These are phyloP conservation scores for Gynostemma pentaphyllum DNA, from an alignment of 306 rosid species.

Conservation along the genomic window DNA sequence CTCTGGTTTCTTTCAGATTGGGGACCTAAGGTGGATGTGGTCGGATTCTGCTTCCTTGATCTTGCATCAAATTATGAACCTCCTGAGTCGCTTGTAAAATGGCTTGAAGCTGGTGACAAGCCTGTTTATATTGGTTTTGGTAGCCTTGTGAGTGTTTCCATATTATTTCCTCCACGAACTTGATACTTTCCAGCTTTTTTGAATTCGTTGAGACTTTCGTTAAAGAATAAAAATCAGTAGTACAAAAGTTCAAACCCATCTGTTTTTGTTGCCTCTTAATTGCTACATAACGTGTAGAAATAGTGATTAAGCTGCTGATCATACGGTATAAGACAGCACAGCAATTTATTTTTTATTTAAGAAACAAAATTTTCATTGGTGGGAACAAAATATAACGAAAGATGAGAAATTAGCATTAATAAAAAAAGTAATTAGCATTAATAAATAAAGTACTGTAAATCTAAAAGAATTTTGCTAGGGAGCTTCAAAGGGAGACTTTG, in stretches of 20 bases:
- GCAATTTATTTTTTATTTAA: too few relatives aligned
- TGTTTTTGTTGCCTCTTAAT: background rate
- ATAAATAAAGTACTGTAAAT: too few relatives aligned
- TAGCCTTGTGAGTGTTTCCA: conserved; percentile 61
- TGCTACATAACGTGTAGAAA: background rate
- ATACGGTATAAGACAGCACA: too few relatives aligned
- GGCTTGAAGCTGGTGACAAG: conserved; percentile 83
- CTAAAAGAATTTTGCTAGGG: too few relatives aligned
- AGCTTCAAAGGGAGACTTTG: too few relatives aligned
- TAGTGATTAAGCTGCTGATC: background rate
- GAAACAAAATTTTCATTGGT: too few relatives aligned
- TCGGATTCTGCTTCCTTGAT: conserved; percentile 99
- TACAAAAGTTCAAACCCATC: background rate
- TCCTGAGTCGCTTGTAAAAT: conserved; percentile 61
- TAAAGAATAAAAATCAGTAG: background rate
- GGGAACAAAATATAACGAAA: too few relatives aligned
- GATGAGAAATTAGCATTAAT: too few relatives aligned
- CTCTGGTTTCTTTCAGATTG: conserved; percentile 59
- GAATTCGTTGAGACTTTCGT: background rate
- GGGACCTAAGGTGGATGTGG: conserved; percentile 94
- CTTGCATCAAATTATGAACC: conserved; percentile 95
- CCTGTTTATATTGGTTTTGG: conserved; percentile 96
- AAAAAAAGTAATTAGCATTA: too few relatives aligned
- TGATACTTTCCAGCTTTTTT: background rate
- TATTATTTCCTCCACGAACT: conserved; percentile 1